Base-by-base conservation (phyloP, 1,284 basidiomycete genomes). In the Hemileia vastatrix region DNA sequence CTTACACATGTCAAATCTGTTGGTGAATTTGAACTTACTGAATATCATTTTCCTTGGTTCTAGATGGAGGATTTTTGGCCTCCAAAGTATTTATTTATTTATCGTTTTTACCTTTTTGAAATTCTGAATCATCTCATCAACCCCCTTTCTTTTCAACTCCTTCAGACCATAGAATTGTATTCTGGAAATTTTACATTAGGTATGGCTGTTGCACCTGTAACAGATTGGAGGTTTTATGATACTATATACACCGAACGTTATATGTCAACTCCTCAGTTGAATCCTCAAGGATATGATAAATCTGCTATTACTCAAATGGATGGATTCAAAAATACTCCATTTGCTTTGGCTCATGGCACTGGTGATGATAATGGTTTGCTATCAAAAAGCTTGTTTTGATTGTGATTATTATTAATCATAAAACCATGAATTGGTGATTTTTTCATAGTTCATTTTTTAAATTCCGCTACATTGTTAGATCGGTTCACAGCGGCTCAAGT, bases 161-260 rank as follows among this genome's bases (percentile, higher is more conserved):
- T 47, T 44, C 70, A 75, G 54, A 63, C 63, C 4, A 47, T 75
- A 9, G 70, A 73, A 77, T 86, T 86, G 3, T 79, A 87, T 73
- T 86, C 84, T 11, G 87, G 87, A 6, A 81, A 94, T 21, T 90
- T 96, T 77, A 86, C 85, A 3, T 79, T 97, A 27, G 90, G 87
- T 6, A 91, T 94, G 81, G 82, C 89, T 1, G 85, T 94, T 21
- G 91, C 91, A 1, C 78, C 78, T 3, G 78, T 79, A 6, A 74
- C 76, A 11, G 73, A 76, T 40, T 78, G 77, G 77, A 47, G 65
- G 86, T 90, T 54, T 58, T 71, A 88, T 54, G 87, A 88, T 77
- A 86, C 88, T 4, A 84, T 92, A 58, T 91, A 92, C 76, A 96
- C 94, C 1, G 93, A 97, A 72, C 85, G 94, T n/a, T 97, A 96